A percentile compares a stretch with the other conserved stretches of the same genome.
phyloP scores from a whole-genome alignment of 306 rosid genomes.

The Arachis stenosperma region DNA sequence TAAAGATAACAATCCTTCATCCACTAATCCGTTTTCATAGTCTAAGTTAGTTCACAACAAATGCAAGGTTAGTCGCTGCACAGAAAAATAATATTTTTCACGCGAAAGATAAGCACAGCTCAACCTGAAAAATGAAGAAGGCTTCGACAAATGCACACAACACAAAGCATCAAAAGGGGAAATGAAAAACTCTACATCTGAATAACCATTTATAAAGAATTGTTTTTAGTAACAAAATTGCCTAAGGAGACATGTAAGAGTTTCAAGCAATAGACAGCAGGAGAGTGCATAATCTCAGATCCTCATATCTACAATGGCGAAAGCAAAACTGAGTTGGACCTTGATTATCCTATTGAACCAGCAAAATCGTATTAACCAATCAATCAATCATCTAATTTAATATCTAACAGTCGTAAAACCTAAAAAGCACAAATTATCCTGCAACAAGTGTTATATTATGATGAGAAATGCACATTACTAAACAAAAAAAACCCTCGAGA shows the following conservation, averaged over 20 bases:
- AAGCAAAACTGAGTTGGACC: constrained; percentile 14
- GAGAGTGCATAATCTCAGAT: background rate
- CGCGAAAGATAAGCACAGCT: background rate
- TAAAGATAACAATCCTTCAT: background rate
- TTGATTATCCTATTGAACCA: constrained; percentile 1
- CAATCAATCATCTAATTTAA: background rate
- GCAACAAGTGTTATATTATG: no score
- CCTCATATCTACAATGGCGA: background rate
- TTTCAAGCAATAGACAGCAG: background rate
- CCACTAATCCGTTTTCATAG: constrained; percentile 1
- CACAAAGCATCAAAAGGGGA: background rate
- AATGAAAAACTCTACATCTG: constrained; percentile 6
- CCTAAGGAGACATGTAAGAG: constrained; percentile 1
- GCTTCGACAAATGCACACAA: no score
- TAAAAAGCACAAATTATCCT: no score
- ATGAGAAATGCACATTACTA: no score
- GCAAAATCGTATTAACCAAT: constrained; percentile 9
- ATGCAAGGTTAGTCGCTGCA: background rate
- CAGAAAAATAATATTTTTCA: background rate
- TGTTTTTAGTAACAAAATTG: constrained; percentile 17
- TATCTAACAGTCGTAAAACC: no score
- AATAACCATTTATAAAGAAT: constrained; percentile 14
- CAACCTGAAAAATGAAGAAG: no score
- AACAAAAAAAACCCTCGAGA: no score
- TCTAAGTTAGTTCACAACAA: constrained; percentile 2